A percentile compares a stretch with the other conserved stretches of the same genome.
Conservation (phyloP, 140 eudicot species). For the Erigeron philadelphicus region DNA sequence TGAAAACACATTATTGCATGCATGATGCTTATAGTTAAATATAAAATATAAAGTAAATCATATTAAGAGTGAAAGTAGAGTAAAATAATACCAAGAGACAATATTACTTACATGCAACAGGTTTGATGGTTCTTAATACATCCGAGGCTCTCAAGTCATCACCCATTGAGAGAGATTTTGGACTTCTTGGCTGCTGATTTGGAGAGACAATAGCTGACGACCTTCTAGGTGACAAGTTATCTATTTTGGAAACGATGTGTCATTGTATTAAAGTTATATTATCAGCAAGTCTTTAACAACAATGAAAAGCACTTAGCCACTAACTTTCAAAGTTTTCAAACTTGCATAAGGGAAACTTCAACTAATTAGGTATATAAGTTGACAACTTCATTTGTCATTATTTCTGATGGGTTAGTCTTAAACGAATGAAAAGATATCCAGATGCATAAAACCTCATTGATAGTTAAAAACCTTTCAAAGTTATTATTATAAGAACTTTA, state of each 20-base stretch:
- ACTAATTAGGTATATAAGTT: no score
- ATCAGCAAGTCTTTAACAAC: background rate
- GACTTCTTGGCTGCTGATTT: constrained; percentile 39
- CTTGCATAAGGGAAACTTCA: no score
- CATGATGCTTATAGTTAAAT: constrained; percentile 5
- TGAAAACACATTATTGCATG: constrained; percentile 11
- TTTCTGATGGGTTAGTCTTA: background rate
- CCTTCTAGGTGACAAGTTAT: constrained; percentile 42
- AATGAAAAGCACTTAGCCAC: background rate
- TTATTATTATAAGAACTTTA: background rate
- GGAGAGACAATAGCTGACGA: constrained; percentile 40
- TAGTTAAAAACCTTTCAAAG: background rate
- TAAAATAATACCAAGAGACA: constrained; percentile 9
- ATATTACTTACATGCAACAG: constrained; percentile 70
- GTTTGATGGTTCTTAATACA: constrained; percentile 49
- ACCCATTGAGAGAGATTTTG: constrained; percentile 43
- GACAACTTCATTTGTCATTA: background rate
- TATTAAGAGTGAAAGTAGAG: background rate
- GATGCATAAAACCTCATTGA: background rate
- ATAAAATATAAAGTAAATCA: constrained; percentile 5
- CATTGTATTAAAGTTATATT: constrained; percentile 16
- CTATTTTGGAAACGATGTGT: constrained; percentile 33
- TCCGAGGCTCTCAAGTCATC: constrained; percentile 48
- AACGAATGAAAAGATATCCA: background rate
- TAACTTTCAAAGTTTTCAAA: background rate